A percentile compares a stretch with the other conserved stretches of the same genome.
phyloP scores from a whole-genome alignment of 2,329 filamentous ascomycete genomes.

The Spiromastix sp. region DNA sequence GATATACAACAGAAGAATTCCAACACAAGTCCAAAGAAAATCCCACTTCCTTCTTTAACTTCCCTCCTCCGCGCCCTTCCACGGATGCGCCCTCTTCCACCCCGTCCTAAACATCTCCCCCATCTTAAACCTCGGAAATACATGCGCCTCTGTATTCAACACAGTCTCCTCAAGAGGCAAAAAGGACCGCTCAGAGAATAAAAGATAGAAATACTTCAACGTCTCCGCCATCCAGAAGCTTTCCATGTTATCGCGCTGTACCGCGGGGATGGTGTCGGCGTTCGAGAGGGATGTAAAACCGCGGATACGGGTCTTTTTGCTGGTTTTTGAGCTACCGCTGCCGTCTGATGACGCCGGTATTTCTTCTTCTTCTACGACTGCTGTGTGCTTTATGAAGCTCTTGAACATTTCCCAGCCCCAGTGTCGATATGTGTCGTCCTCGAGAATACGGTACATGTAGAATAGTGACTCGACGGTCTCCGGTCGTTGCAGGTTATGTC shows the following conservation, averaged over 20 bases:
- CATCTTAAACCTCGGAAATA: constrained; percentile 78
- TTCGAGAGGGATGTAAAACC: constrained; percentile 76
- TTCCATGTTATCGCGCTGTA: constrained; percentile 84
- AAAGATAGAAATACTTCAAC: constrained; percentile 91
- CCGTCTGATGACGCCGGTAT: constrained; percentile 6
- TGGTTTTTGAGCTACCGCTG: background rate
- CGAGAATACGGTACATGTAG: constrained; percentile 98
- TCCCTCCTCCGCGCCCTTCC: no score
- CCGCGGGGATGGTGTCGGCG: constrained; percentile 61
- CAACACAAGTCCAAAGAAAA: no score
- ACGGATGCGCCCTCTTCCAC: constrained; percentile 24
- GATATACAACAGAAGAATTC: no score
- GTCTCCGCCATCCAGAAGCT: constrained; percentile 99
- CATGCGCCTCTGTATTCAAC: constrained; percentile 92
- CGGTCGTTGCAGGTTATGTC: constrained; percentile 86
- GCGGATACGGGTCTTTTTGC: constrained; percentile 24
- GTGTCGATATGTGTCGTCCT: constrained; percentile 75
- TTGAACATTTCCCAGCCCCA: constrained; percentile 99
- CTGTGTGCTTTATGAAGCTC: constrained; percentile 76
- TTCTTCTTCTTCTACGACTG: constrained; percentile 53
- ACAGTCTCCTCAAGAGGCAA: constrained; percentile 79
- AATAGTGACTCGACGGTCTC: constrained; percentile 95
- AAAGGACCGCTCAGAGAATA: constrained; percentile 77
- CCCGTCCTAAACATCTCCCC: constrained; percentile 35
- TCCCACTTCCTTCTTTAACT: no score